phyloP scores from a whole-genome alignment of 73 alveolate species.

The Tetrahymena malaccensis region DNA sequence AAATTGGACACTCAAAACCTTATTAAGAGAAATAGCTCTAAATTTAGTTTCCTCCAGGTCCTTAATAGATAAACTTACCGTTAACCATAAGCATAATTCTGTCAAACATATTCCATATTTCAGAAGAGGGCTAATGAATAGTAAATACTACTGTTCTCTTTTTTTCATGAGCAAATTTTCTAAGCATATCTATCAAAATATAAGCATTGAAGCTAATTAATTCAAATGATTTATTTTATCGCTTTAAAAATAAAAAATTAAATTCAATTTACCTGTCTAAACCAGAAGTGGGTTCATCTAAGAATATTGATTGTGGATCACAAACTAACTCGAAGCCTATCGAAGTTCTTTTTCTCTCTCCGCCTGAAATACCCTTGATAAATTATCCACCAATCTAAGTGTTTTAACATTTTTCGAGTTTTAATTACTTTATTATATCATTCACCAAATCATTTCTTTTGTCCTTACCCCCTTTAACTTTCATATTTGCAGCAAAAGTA shows the following conservation, averaged over 20 bases:
- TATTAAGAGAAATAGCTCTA: not conserved
- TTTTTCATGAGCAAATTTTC: constrained; percentile 1
- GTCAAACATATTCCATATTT: constrained; percentile 22
- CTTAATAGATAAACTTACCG: constrained; percentile 51
- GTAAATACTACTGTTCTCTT: constrained; percentile 55
- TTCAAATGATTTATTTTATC: too few species aligned
- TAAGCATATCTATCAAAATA: not conserved
- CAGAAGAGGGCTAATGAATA: constrained; percentile 72
- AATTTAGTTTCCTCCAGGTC: constrained; percentile 22
- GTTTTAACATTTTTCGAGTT: constrained; percentile 37
- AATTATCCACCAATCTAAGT: constrained; percentile 30
- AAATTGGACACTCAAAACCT: not conserved
- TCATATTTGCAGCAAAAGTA: not conserved
- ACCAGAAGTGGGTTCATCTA: constrained; percentile 36
- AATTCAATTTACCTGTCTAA: constrained; percentile 15
- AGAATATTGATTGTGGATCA: constrained; percentile 15
- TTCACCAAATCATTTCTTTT: constrained; percentile 42
- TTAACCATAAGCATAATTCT: constrained; percentile 41
- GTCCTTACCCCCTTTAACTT: constrained; percentile 22
- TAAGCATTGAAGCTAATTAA: not conserved
- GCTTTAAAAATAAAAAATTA: not conserved
- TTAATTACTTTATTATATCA: constrained; percentile 42
- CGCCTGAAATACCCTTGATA: constrained; percentile 35
- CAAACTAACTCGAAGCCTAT: constrained; percentile 38
- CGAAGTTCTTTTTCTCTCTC: constrained; percentile 46